phyloP scores from a whole-genome alignment of 2,329 filamentous ascomycete species.

The Diaporthe helianthi region DNA sequence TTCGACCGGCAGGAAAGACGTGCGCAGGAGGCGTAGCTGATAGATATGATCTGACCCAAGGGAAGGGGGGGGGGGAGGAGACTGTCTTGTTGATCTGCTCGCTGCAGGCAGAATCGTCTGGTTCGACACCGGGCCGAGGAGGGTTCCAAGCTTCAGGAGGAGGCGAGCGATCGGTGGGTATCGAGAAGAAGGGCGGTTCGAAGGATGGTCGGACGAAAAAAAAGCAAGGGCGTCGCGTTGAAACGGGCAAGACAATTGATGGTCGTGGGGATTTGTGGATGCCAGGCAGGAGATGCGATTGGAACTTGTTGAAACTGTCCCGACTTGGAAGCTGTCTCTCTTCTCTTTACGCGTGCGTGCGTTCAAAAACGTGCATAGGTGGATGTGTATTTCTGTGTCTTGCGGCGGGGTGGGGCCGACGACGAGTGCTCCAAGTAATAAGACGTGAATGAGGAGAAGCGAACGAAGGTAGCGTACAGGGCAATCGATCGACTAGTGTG shows the following conservation, averaged over 20 bases:
- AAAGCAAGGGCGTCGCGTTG: slow-evolving; percentile 13
- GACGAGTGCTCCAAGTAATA: slow-evolving; percentile 8
- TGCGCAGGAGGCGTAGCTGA: slow-evolving; percentile 13
- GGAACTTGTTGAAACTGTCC: slow-evolving; percentile 19
- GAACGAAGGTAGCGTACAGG: slow-evolving; percentile 1
- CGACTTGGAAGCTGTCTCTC: neutral
- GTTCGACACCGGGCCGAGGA: slow-evolving; percentile 15
- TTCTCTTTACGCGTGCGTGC: neutral
- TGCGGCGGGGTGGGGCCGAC: slow-evolving; percentile 21
- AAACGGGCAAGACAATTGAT: slow-evolving; percentile 19
- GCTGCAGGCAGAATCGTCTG: neutral
- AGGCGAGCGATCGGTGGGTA: slow-evolving; percentile 12
- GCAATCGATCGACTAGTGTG: slow-evolving; percentile 18
- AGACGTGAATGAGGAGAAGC: slow-evolving; percentile 16
- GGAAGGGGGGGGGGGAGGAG: neutral
- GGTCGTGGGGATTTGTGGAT: neutral
- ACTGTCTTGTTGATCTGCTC: neutral
- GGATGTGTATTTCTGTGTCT: neutral
- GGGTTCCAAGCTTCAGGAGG: slow-evolving; percentile 8
- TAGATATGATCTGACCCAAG: neutral
- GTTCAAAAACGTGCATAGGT: too few relatives aligned
- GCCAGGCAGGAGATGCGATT: slow-evolving; percentile 21
- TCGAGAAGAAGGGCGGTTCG: slow-evolving; percentile 7
- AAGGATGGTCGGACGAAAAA: slow-evolving; percentile 6
- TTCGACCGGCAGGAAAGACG: slow-evolving; percentile 9